phyloP scores from a whole-genome alignment of 75 land plant genomes.

The Gnetum montanum region DNA sequence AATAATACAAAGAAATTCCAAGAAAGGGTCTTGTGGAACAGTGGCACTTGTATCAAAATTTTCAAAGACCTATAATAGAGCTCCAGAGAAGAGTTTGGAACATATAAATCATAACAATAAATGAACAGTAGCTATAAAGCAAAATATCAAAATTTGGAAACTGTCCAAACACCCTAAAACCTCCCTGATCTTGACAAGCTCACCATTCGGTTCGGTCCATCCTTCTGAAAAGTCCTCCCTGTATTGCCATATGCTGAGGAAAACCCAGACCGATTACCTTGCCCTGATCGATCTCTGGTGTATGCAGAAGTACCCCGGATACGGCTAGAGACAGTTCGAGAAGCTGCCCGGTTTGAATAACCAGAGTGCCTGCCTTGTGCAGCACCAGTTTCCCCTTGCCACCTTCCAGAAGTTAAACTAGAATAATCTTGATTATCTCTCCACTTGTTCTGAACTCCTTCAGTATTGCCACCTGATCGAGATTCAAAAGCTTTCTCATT shows the following conservation, averaged over 20 bases:
- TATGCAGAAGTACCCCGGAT: conserved; percentile 15
- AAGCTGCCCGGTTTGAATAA: conserved; percentile 9
- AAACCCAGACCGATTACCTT: conserved; percentile 18
- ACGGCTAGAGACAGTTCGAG: conserved; percentile 26
- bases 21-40: too few relatives aligned
- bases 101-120: too few relatives aligned
- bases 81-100: too few relatives aligned
- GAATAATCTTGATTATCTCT: conserved; percentile 67
- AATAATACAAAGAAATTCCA: too few relatives aligned
- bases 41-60: too few relatives aligned
- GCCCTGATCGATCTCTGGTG: conserved; percentile 19
- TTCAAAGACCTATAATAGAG: too few relatives aligned
- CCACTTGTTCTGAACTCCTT: conserved; percentile 49
- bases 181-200: conserved; percentile 41
- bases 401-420: conserved; percentile 26
- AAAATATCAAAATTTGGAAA: too few relatives aligned
- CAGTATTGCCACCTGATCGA: conserved; percentile 67
- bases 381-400: conserved; percentile 32
- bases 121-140: too few relatives aligned
- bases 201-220: conserved; percentile 56
- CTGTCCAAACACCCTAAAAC: too few relatives aligned
- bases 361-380: conserved; percentile 31
- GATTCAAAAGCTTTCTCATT: conserved; percentile 80
- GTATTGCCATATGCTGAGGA: conserved; percentile 36
- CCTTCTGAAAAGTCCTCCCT: conserved; percentile 50